These are phyloP conservation scores for Trichoderma sp. DNA, from an alignment of 2,329 filamentous ascomycete species.

Conservation along the genomic window DNA sequence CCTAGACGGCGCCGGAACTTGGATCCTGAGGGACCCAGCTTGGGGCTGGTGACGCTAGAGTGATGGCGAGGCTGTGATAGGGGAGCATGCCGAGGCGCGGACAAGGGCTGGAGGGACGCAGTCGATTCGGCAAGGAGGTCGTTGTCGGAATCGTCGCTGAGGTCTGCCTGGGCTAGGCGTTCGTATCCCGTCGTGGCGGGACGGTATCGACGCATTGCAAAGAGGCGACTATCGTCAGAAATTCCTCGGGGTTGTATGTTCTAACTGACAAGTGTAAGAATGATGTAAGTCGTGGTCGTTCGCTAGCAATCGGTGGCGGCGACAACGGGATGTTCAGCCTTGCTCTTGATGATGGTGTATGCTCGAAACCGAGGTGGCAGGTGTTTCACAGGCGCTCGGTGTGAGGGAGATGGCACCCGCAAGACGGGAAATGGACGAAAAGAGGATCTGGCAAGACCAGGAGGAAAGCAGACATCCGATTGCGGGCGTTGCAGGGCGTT, in stretches of 20 bases:
- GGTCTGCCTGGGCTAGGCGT: constrained; percentile 79
- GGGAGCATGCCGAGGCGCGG: constrained; percentile 64
- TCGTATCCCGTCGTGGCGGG: constrained; percentile 82
- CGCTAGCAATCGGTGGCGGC: not conserved
- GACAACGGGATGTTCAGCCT: constrained; percentile 4
- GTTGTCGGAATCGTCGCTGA: constrained; percentile 71
- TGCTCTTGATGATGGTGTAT: not conserved
- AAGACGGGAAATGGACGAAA: not conserved
- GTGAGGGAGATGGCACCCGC: not conserved
- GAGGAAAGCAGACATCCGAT: not conserved
- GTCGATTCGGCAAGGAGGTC: constrained; percentile 59
- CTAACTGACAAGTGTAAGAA: not conserved
- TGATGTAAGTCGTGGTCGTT: not conserved
- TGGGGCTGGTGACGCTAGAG: constrained; percentile 62
- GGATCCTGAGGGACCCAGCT: constrained; percentile 42
- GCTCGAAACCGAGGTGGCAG: not conserved
- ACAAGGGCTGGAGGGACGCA: constrained; percentile 59
- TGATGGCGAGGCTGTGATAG: constrained; percentile 63
- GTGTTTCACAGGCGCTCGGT: constrained; percentile 8
- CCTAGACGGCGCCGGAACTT: constrained; percentile 53
- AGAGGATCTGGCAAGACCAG: not conserved
- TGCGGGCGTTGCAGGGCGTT: not conserved
- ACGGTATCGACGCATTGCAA: constrained; percentile 65
- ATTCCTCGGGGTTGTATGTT: no score
- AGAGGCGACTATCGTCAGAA: not conserved